Percentiles rank a stretch among this genome's conserved stretches.
Conservation (phyloP, 805 yeast genomes). For the Isabelozyma gotoi region DNA sequence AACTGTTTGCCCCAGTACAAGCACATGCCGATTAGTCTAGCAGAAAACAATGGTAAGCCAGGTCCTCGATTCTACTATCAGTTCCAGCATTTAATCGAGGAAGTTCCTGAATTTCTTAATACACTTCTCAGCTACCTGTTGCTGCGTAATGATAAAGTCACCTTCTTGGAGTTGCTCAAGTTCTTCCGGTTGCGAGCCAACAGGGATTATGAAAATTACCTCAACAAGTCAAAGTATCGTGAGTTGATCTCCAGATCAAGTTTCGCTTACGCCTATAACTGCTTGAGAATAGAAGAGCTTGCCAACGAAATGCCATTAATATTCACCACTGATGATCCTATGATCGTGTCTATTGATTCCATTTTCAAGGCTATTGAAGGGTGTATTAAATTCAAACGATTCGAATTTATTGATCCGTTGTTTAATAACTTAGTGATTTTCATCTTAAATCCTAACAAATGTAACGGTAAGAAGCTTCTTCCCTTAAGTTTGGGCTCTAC, state of each 20-base stretch:
- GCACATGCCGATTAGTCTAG: constrained; percentile 18
- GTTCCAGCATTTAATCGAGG: constrained; percentile 23
- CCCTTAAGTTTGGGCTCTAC: constrained; percentile 9
- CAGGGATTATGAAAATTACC: constrained; percentile 17
- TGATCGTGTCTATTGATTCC: constrained; percentile 16
- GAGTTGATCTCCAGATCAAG: constrained; percentile 27
- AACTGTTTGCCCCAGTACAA: constrained; percentile 22
- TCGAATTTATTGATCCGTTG: constrained; percentile 30
- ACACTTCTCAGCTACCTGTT: constrained; percentile 26
- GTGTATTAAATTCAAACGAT: constrained; percentile 25
- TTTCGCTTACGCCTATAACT: constrained; percentile 4
- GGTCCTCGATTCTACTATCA: constrained; percentile 11
- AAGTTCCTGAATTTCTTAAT: constrained; percentile 27
- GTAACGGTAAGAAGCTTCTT: constrained; percentile 6
- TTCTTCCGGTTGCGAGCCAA: constrained; percentile 26
- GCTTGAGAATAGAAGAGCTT: not conserved
- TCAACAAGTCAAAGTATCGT: constrained; percentile 16
- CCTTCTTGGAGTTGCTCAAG: constrained; percentile 24
- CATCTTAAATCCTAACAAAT: constrained; percentile 17
- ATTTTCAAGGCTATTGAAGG: constrained; percentile 27
- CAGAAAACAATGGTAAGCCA: constrained; percentile 8
- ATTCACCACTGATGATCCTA: constrained; percentile 9
- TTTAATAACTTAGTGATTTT: constrained; percentile 26
- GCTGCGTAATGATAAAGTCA: constrained; percentile 13
- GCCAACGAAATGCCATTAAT: constrained; percentile 5